Percentiles rank a stretch among this genome's conserved stretches.
Evolutionary conservation across 805 yeast species (phyloP).

Genomic region (Saccharomycopsis javanensis): DNA sequence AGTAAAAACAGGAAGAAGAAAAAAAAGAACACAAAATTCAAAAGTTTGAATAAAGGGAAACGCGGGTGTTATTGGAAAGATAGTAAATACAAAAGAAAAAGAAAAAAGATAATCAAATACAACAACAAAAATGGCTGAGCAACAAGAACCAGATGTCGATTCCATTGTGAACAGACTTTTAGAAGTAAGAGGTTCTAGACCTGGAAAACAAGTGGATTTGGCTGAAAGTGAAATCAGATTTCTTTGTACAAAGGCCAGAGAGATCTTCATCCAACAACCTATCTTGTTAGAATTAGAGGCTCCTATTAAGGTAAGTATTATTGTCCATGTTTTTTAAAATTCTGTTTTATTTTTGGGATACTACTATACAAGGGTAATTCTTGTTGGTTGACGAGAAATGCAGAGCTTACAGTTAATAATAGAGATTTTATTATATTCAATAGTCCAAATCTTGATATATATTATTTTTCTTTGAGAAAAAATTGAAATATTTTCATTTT

Average conservation of each 20-base stretch:
- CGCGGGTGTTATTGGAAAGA: neutral
- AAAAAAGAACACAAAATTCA: neutral
- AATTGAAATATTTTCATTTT: too few species aligned
- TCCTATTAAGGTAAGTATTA: conserved; percentile 82
- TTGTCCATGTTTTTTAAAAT: neutral
- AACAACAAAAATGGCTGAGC: conserved; percentile 29
- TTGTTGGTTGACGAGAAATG: too few species aligned
- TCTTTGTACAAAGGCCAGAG: conserved; percentile 95
- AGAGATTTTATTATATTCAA: too few species aligned
- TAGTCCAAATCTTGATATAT: too few species aligned
- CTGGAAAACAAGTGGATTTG: conserved; percentile 92
- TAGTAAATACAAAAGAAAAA: too few species aligned
- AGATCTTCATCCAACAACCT: conserved; percentile 96
- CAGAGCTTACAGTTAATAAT: too few species aligned
- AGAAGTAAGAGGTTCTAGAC: conserved; percentile 97
- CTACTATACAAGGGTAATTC: too few species aligned
- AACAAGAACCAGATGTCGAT: conserved; percentile 86
- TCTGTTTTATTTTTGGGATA: neutral
- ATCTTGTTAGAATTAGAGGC: conserved; percentile 92
- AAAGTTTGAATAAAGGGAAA: neutral
- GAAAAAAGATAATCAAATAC: too few species aligned
- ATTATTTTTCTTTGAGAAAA: too few species aligned
- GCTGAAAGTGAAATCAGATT: conserved; percentile 91
- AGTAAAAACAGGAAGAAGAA: neutral
- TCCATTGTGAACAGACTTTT: conserved; percentile 92